Evolutionary conservation across 1,139 yeast species (phyloP), one percentile per base, ranked within the genome.

Genomic region (Geotrichum klebahnii): DNA sequence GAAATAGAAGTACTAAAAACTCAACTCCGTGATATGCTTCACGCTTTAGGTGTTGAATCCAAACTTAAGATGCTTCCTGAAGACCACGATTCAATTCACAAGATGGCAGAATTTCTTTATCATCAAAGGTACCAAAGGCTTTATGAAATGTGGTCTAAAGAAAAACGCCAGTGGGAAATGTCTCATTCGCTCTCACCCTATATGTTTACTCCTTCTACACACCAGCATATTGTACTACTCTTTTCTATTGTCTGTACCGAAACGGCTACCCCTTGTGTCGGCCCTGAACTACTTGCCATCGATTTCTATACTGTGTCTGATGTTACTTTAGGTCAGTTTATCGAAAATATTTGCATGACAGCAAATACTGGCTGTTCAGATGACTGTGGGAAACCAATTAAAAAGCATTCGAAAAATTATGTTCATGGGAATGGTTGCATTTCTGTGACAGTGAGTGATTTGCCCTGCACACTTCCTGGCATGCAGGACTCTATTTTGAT

Each of bases 261-360:
- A 57, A 85, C 88, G 42, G 86, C 95, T 0, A 88, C 96, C 0
- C 97, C 97, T 0, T 94, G 98, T 62, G 74, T 82, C 46, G 97
- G 97, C 0, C 98, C 99, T 0, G 88, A 80, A 50, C 74, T 82
- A 29, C 80, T 87, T 26, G 80, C 82, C 1, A 82, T 90, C 50
- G 96, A 90, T 57, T 94, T 78, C 63, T 94, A 92, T 64, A 96
- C 89, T 45, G 86, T 83, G 55, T 17, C 40, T 3, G 98, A 94
- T 63, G 84, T 84, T 63, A 84, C 96, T 14, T 69, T 94, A 42
- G 98, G 98, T 0, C 85, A 85, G 56, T 89, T 84, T 61, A 79
- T 94, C 46, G 97, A 92, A 61, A 85, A 84, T 54, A 74, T 84
- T 40, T 84, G 88, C 54, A 72, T 78, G n/a, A 84, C 85, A 17